Evolutionary conservation across 345 rosid genomes (phyloP), one percentile per base, ranked within the genome.

Genomic region (Populus davidiana): DNA sequence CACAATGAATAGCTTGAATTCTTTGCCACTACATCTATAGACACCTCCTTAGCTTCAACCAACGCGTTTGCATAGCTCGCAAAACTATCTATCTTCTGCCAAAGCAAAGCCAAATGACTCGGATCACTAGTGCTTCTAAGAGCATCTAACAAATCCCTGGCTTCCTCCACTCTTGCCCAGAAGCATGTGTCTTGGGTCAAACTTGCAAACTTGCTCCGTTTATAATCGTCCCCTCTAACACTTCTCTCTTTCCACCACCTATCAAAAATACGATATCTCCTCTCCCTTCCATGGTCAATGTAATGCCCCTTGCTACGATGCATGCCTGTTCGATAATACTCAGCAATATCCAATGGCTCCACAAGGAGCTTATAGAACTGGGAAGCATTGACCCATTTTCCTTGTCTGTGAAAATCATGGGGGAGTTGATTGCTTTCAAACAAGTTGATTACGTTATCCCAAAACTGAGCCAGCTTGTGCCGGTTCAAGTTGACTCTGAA

Each of bases 141-240:
- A 18, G 3, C 80, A 72, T 90, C 86, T 5, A 91, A 74, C 72
- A 80, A 83, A 29, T 89, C 96, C 78, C 85, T 82, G 6, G 94
- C 96, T 83, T 91, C 91, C 86, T 96, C 97, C 44, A 96, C 86
- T 77, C 21, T 88, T 2, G 96, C 98, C 99, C 99, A 92, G 69
- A 96, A 96, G 75, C 92, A 87, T 27, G 97, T 77, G 77, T 96
- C 98, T 68, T 96, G 99, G 2, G 98, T 96, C 47, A 82, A 29
- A 79, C 92, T 82, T 0, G 99, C 87, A 20, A 73, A 73, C 72
- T 31, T 87, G 73, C 88, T 95, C 74, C 98, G 64, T 31, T 65
- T 73, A 70, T 62, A 73, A 14, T 66, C 77, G 73, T 83, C 71
- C 14, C 36, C 69, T 0, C 49, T 54, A 21, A 17, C 74, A 2